Evolutionary conservation across 192 early-diverging fungal genomes (phyloP), one percentile per base, ranked within the genome.

Genomic region (Coemansia sp.): DNA sequence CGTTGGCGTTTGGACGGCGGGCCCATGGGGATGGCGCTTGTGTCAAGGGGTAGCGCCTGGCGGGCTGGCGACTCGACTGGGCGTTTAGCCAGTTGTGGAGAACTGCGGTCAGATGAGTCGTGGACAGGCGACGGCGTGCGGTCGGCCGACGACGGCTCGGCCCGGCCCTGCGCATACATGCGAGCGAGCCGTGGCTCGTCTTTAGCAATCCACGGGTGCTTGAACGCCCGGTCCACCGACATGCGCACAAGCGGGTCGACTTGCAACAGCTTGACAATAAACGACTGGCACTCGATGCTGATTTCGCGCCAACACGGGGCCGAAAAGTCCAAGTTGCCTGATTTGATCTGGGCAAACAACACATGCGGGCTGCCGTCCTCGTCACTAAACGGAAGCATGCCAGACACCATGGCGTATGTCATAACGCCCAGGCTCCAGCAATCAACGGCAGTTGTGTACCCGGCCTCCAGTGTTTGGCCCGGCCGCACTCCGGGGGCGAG

Each of bases 381-480:
- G 64, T 67, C 77, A 35, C 71, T 78, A 37, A 84, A 87, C 3
- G 70, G 77, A 29, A 74, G 65, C 66, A 72, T 72, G 35, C 74
- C 80, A 24, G 87, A 87, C 17, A 88, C 75, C 69, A 87, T 81
- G 12, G 92, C 91, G 65, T 93, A 95, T 11, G 90, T 85, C 68
- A 92, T 81, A n/a, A 95, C 87, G 38, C 93, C 93, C 39, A 93
- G 51, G 38, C 85, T 86, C 88, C 88, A 89, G 69, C 83, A 84
- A 68, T 89, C 88, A 5, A 87, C 87, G 2, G 83, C 65, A 15
- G 81, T 76, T 4, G 76, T 83, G 54, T 89, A 88, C 0, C 88
- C 85, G 11, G 63, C 55, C 25, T 77, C 63, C 5, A 71, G 47
- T 0, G 63, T 53, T 59, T 77, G 64, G n/a, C 74, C 76, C 5